Conservation (phyloP, 2,329 filamentous ascomycete species). For the Sporothrix mexicana region DNA sequence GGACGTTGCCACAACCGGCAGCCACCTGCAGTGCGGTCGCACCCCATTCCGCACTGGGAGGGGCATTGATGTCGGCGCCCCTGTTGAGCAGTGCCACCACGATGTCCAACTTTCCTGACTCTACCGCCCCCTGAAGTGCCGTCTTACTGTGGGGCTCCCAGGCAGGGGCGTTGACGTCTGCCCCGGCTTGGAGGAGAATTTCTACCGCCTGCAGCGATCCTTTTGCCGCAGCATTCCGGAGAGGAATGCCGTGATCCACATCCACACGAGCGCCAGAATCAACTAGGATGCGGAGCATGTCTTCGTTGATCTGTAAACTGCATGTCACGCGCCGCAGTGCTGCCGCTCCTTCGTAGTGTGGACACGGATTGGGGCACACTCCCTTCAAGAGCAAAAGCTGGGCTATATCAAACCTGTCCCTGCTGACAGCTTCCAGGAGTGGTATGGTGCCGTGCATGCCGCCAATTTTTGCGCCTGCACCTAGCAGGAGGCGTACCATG, state of each 20-base stretch:
- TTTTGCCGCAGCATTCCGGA: background rate
- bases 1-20: background rate
- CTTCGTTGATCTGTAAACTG: background rate
- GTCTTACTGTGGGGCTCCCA: background rate
- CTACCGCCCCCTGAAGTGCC: constrained; percentile 1
- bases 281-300: background rate
- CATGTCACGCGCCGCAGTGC: background rate
- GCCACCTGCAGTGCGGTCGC: background rate
- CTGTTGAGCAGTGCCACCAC: background rate
- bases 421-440: background rate
- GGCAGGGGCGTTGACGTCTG: background rate
- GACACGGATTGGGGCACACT: background rate
- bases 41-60: background rate
- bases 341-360: background rate
- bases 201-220: background rate
- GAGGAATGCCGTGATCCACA: background rate
- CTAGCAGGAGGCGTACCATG: background rate
- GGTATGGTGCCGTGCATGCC: background rate
- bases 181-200: constrained; percentile 8
- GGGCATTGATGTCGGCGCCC: constrained; percentile 4
- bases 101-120: background rate
- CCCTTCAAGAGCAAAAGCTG: constrained; percentile 1
- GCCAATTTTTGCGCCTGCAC: background rate
- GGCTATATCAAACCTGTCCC: background rate
- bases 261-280: background rate